Evolutionary conservation across 441 rosid species (phyloP).

Genomic region (Populus hybrid): DNA sequence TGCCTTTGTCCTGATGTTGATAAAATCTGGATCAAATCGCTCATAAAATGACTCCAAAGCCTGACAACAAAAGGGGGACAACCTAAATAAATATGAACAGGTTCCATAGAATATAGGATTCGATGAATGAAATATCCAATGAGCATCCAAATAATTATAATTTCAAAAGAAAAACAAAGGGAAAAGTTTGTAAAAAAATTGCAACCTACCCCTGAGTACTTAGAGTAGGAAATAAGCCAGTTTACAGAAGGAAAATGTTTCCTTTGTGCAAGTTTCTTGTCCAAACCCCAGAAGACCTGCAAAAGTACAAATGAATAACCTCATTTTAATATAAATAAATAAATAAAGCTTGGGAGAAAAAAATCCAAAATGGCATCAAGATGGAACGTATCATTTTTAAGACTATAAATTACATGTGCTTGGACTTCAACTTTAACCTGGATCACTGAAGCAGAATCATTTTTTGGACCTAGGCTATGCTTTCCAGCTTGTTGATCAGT

Average conservation of each 20-base stretch:
- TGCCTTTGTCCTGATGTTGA: constrained; percentile 96
- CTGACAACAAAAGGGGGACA: constrained; percentile 37
- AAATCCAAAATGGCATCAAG: no score
- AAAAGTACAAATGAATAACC: constrained; percentile 5
- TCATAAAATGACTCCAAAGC: constrained; percentile 97
- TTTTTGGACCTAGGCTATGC: no score
- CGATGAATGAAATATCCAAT: not conserved
- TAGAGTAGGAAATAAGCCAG: constrained; percentile 99
- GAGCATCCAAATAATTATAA: not conserved
- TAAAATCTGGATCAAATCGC: constrained; percentile 94
- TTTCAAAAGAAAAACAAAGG: not conserved
- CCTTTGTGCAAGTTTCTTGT: constrained; percentile 99
- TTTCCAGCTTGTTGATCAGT: no score
- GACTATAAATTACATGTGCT: no score
- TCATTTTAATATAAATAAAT: not conserved
- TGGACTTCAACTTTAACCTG: no score
- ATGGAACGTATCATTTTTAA: no score
- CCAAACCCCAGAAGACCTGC: constrained; percentile 99
- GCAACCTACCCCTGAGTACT: constrained; percentile 76
- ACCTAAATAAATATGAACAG: constrained; percentile 7
- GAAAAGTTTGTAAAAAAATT: constrained; percentile 3
- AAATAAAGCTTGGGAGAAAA: no score
- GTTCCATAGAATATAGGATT: not conserved
- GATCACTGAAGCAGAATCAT: no score
- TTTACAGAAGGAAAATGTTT: constrained; percentile 99